phyloP scores from a whole-genome alignment of 179 eudicot genomes.

The Beta corolliflora region DNA sequence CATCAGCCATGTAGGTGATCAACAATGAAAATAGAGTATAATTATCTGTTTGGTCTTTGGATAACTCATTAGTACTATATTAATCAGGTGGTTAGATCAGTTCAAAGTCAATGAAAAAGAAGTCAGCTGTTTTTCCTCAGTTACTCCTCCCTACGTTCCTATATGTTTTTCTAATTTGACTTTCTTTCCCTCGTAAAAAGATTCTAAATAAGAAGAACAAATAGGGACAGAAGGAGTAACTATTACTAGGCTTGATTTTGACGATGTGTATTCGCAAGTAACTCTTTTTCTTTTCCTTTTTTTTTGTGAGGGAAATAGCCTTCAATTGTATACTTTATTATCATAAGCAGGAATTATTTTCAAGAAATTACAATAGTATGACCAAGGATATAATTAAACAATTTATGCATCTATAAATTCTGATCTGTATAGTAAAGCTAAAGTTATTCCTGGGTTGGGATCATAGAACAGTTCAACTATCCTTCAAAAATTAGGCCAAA shows the following conservation, averaged over 20 bases:
- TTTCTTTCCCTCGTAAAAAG: too few relatives aligned
- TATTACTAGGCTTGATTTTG: neutral
- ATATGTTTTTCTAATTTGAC: too few relatives aligned
- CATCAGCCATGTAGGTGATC: neutral
- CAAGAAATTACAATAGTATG: neutral
- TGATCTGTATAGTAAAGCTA: neutral
- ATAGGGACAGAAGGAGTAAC: too few relatives aligned
- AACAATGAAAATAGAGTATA: too few relatives aligned
- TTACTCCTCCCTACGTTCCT: neutral
- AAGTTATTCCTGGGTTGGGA: neutral
- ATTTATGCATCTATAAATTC: neutral
- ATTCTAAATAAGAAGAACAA: too few relatives aligned
- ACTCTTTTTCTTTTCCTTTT: too few relatives aligned
- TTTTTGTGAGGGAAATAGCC: neutral
- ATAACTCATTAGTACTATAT: neutral
- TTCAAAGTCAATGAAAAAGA: neutral
- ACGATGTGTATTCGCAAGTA: neutral
- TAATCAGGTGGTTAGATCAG: neutral
- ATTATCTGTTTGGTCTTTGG: neutral
- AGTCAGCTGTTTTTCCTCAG: neutral
- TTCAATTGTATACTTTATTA: neutral
- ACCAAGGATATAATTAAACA: neutral
- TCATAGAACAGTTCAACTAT: neutral
- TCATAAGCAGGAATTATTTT: neutral
- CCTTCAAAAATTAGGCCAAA: neutral